phyloP scores from a whole-genome alignment of 2,329 filamentous ascomycete species.

The Fonsecaea multimorphosa region DNA sequence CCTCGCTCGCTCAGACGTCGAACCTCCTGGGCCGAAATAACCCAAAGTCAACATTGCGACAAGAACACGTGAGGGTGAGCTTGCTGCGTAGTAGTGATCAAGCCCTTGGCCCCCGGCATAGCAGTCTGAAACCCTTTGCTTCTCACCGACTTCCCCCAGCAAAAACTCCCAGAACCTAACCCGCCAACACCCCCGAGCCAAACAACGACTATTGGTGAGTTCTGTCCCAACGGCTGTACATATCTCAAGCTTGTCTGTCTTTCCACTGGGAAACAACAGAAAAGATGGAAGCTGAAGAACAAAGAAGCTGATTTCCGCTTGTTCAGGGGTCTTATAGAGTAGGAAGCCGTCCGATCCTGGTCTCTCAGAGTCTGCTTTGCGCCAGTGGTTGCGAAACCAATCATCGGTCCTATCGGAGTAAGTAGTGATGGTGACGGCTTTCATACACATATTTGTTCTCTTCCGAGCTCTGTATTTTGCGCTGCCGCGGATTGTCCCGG shows the following conservation, averaged over 20 bases:
- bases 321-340: not conserved
- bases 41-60: not conserved
- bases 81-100: not conserved
- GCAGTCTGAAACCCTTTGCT: not conserved
- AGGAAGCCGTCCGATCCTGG: not conserved
- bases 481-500: not conserved
- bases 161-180: not conserved
- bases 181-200: not conserved
- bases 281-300: not conserved
- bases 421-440: not conserved
- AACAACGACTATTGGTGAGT: not conserved
- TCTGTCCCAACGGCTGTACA: not conserved
- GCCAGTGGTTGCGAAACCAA: not conserved
- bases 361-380: not conserved
- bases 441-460: not conserved
- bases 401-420: not conserved
- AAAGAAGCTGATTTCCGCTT: not conserved
- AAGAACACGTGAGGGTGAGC: not conserved
- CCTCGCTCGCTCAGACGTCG: not conserved
- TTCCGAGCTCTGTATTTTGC: not conserved
- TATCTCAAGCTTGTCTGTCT: not conserved
- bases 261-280: not conserved
- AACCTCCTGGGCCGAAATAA: not conserved
- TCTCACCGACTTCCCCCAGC: constrained; percentile 1
- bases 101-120: constrained; percentile 34